These are phyloP conservation scores for Pyropia yezoensis DNA, from an alignment of 23 red algal genomes.

Conservation along the genomic window DNA sequence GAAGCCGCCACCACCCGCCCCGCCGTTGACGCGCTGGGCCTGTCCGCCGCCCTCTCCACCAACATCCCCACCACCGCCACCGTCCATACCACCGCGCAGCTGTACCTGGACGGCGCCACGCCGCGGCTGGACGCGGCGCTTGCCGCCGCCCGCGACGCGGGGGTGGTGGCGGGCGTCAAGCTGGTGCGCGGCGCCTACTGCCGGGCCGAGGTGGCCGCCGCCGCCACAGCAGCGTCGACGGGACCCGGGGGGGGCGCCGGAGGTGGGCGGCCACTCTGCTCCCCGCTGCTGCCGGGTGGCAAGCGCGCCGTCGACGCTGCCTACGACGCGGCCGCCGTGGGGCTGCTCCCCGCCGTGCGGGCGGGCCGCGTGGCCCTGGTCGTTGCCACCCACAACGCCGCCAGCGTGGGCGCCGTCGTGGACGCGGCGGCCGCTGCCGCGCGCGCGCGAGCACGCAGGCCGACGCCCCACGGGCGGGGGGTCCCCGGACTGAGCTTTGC, in stretches of 20 bases:
- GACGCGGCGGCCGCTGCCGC: too few species aligned
- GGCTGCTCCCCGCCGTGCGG: slow-evolving; percentile 9
- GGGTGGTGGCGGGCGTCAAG: slow-evolving; percentile 29
- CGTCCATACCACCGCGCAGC: slow-evolving; percentile 33
- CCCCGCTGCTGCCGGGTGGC: too few species aligned
- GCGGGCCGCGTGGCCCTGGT: slow-evolving; percentile 6
- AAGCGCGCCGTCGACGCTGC: slow-evolving; percentile 6
- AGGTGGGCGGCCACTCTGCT: too few species aligned
- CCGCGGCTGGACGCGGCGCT: too few species aligned
- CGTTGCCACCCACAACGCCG: slow-evolving; percentile 37
- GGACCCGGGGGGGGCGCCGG: too few species aligned
- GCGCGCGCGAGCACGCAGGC: too few species aligned
- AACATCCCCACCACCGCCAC: slow-evolving; percentile 7
- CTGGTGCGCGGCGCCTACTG: slow-evolving; percentile 43
- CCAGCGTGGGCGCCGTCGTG: too few species aligned
- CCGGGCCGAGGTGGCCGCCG: slow-evolving; percentile 10
- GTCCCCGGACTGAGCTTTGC: slow-evolving; percentile 21
- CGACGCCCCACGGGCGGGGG: not conserved
- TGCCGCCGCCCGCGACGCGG: not conserved
- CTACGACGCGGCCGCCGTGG: slow-evolving; percentile 14
- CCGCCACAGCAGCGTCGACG: not conserved
- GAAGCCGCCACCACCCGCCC: slow-evolving; percentile 30
- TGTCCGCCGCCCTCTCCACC: slow-evolving; percentile 8
- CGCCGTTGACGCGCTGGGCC: slow-evolving; percentile 28
- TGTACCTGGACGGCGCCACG: not conserved